These are phyloP conservation scores for Cicer bijugum DNA, from an alignment of 306 rosid species.

Conservation along the genomic window DNA sequence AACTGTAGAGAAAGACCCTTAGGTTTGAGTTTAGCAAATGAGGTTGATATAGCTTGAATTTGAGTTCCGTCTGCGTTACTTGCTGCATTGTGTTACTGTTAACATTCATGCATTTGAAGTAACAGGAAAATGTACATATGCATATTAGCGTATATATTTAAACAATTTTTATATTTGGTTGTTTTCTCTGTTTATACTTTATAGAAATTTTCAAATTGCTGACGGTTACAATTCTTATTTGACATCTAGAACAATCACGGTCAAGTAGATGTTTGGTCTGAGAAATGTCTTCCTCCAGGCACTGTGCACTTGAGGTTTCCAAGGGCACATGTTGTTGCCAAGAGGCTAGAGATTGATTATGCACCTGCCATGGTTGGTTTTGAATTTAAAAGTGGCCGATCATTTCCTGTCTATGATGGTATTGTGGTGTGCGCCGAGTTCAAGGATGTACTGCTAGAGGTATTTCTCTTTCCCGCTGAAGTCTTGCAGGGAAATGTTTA, in stretches of 20 bases:
- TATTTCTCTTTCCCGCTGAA: conserved; percentile 39
- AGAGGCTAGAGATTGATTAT: conserved; percentile 84
- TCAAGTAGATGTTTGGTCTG: conserved; percentile 96
- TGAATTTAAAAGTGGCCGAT: conserved; percentile 81
- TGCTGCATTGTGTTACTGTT: conserved; percentile 23
- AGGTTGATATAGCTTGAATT: conserved; percentile 21
- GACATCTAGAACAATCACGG: conserved; percentile 75
- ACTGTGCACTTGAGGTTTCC: conserved; percentile 84
- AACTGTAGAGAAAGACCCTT: neutral
- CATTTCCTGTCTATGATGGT: conserved; percentile 86
- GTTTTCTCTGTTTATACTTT: conserved; percentile 23
- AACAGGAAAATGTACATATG: conserved; percentile 20
- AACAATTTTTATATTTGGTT: conserved; percentile 1
- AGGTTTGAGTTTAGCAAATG: conserved; percentile 2
- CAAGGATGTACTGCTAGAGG: conserved; percentile 80
- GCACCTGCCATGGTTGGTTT: conserved; percentile 98
- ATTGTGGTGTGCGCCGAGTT: conserved; percentile 93
- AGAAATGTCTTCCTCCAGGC: conserved; percentile 97
- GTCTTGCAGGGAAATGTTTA: conserved; percentile 25
- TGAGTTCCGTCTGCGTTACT: conserved; percentile 14
- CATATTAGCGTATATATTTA: neutral
- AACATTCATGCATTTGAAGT: conserved; percentile 22
- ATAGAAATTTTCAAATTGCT: conserved; percentile 39
- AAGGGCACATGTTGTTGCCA: conserved; percentile 73
- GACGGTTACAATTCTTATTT: conserved; percentile 43